Evolutionary conservation across 805 yeast species (phyloP), one percentile per base, ranked within the genome.

Genomic region (Kazachstania bromeliacearum): DNA sequence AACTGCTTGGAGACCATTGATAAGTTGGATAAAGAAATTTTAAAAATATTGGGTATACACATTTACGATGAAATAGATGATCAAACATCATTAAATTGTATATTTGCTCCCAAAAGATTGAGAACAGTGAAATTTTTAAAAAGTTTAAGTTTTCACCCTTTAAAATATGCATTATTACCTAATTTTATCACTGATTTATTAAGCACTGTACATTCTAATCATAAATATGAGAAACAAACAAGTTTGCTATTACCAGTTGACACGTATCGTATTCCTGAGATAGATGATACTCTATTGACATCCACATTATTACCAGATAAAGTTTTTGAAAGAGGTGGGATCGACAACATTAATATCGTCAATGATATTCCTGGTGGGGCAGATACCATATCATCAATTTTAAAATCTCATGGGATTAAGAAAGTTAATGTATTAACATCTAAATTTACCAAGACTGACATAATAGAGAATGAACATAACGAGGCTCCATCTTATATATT

Each of bases 41-140:
- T 83, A 28, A 51, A 58, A 14, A 56, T 57, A n/a, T 48, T 75
- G 7, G 94, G 95, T 0, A 70, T 88, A 17, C 57, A 58, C 15
- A 58, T 82, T 6, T 57, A 60, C 4, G 54, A 60, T 10, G 60
- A 59, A 12, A 55, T 67, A 9, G 38, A 37, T 10, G 33, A 41
- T 12, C 17, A 18, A 1, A 64, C 29, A 54, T 65, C 33, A 26
- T 15, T 36, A 13, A 71, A 74, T 47, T 55, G 73, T 0, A 62
- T 82, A 6, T 72, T 88, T 8, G 88, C 96, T 0, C 95, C 96
- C 1, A 75, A 75, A 42, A 67, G 82, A 13, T 53, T 82, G 46
- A 66, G 96, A 46, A 88, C 97, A 0, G 94, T 83, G 41, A 89
- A 89, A 58, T 88, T 89, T 49, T 66, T 89, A 35, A 70, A 72